A percentile compares a stretch with the other conserved stretches of the same genome.
These are phyloP conservation scores for Maudiozyma pseudohumilis DNA, from an alignment of 805 yeast genomes.

Conservation along the genomic window DNA sequence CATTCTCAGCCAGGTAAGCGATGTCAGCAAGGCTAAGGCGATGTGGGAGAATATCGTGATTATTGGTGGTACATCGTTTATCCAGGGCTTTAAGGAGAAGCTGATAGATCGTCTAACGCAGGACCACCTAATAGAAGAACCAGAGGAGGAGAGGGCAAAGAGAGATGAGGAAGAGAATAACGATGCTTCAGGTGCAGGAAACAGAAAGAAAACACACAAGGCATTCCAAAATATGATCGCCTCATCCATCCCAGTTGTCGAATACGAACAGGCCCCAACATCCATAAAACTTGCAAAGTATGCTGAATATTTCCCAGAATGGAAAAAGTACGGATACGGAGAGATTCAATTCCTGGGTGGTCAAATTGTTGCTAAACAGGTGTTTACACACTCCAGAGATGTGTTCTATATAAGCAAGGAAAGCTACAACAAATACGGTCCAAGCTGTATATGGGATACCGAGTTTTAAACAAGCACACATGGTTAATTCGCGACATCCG, in stretches of 20 bases:
- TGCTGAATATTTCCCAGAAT: slow-evolving; percentile 90
- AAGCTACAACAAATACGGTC: slow-evolving; percentile 71
- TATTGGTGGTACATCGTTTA: slow-evolving; percentile 66
- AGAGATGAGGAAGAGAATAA: slow-evolving; percentile 26
- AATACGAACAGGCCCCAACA: slow-evolving; percentile 67
- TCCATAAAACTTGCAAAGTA: slow-evolving; percentile 54
- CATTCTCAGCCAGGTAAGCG: slow-evolving; percentile 49
- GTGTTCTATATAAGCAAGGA: slow-evolving; percentile 62
- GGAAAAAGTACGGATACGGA: slow-evolving; percentile 76
- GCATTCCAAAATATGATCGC: slow-evolving; percentile 4
- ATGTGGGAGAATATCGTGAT: slow-evolving; percentile 77
- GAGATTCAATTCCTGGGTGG: slow-evolving; percentile 78
- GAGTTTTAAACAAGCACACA: slow-evolving; percentile 21
- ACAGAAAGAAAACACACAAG: slow-evolving; percentile 22
- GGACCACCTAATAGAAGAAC: slow-evolving; percentile 40
- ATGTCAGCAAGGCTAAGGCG: slow-evolving; percentile 62
- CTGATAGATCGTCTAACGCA: slow-evolving; percentile 47
- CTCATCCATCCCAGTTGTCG: slow-evolving; percentile 21
- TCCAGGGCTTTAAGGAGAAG: slow-evolving; percentile 69
- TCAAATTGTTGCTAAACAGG: slow-evolving; percentile 77
- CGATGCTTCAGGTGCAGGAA: slow-evolving; percentile 19
- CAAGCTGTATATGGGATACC: slow-evolving; percentile 69
- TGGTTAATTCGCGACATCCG: background rate
- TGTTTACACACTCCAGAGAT: slow-evolving; percentile 54
- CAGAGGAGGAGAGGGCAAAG: slow-evolving; percentile 18